A percentile compares a stretch with the other conserved stretches of the same genome.
phyloP scores from a whole-genome alignment of 176 grass and related monocot species.

The Musa troglodytarum region DNA sequence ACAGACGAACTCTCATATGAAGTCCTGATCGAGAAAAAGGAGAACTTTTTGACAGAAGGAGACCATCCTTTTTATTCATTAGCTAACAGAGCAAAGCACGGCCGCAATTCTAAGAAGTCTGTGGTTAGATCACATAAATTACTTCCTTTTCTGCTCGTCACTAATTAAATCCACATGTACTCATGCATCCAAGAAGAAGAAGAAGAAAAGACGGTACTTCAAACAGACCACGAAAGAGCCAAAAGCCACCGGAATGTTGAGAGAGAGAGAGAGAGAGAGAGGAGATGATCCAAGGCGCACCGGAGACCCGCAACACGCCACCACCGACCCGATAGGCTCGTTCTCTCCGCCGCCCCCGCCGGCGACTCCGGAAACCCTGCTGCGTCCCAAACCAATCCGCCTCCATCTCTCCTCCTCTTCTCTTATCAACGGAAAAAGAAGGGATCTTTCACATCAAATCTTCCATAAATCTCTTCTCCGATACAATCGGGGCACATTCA shows the following conservation, averaged over 20 bases:
- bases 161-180: no score
- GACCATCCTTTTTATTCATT: neutral
- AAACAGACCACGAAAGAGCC: no score
- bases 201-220: no score
- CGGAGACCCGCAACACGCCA: neutral
- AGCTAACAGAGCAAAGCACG: neutral
- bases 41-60: neutral
- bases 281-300: neutral
- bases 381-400: neutral
- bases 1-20: neutral
- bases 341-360: neutral
- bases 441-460: neutral
- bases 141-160: no score
- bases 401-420: neutral
- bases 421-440: neutral
- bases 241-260: no score
- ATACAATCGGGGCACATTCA: no score
- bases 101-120: neutral
- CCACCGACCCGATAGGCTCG: neutral
- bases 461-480: neutral
- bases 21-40: neutral
- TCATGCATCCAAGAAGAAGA: no score
- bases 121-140: neutral
- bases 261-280: no score
- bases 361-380: neutral